These are phyloP conservation scores for Saururus chinensis DNA, from an alignment of 164 flowering plant genomes.

Conservation along the genomic window DNA sequence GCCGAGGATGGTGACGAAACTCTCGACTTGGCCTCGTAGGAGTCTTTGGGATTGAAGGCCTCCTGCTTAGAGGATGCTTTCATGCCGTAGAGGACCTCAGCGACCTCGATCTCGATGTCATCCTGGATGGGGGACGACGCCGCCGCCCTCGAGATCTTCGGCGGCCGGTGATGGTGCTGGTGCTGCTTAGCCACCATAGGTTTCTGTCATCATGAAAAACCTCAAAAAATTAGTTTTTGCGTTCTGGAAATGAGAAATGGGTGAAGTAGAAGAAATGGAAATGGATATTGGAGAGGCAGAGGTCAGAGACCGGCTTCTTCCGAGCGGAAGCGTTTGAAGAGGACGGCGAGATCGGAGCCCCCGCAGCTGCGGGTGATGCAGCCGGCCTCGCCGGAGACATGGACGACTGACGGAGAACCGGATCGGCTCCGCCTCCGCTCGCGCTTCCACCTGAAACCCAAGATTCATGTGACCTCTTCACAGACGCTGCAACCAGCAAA, in stretches of 20 bases:
- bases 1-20: constrained; percentile 61
- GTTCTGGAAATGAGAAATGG: background rate
- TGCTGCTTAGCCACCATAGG: constrained; percentile 42
- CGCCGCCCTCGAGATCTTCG: constrained; percentile 39
- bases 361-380: constrained; percentile 18
- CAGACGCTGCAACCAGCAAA: constrained; percentile 44
- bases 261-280: background rate
- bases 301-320: constrained; percentile 54
- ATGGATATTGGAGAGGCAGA: background rate
- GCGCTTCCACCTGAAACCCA: constrained; percentile 44
- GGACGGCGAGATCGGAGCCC: constrained; percentile 51
- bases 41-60: constrained; percentile 23
- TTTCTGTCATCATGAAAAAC: constrained; percentile 41
- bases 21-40: constrained; percentile 46
- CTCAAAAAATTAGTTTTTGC: background rate
- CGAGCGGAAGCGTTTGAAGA: constrained; percentile 45
- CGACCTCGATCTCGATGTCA: constrained; percentile 81
- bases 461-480: constrained; percentile 77
- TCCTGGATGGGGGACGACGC: constrained; percentile 62
- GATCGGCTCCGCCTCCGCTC: constrained; percentile 34
- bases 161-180: constrained; percentile 20
- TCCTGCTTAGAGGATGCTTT: constrained; percentile 58
- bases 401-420: constrained; percentile 52
- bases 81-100: constrained; percentile 83
- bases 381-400: constrained; percentile 66